phyloP scores from a whole-genome alignment of 179 eudicot species.

The Carnegiea gigantea region DNA sequence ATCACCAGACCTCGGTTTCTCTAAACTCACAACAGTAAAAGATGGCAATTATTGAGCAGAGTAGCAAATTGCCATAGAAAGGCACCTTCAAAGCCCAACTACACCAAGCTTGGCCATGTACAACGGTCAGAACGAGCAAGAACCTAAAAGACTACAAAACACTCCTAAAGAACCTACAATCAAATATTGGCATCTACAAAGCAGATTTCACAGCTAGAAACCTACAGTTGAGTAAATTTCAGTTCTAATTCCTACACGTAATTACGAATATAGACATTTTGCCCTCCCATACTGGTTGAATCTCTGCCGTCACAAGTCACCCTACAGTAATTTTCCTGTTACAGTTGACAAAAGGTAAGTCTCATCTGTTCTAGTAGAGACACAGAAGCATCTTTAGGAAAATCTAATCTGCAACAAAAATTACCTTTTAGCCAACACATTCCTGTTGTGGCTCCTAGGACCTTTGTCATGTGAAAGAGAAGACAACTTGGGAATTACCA shows the following conservation, averaged over 20 bases:
- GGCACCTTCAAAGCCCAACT: conserved; percentile 32
- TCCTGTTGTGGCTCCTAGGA: conserved; percentile 49
- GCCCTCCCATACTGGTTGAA: conserved; percentile 18
- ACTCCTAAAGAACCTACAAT: conserved; percentile 27
- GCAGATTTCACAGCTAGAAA: conserved; percentile 39
- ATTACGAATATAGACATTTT: conserved; percentile 41
- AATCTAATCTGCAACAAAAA: neutral
- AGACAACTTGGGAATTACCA: conserved; percentile 72
- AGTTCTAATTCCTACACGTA: conserved; percentile 28
- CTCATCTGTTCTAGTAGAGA: conserved; percentile 2
- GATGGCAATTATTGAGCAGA: conserved; percentile 16
- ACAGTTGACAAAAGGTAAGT: neutral
- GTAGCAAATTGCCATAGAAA: conserved; percentile 23
- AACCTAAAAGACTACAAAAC: conserved; percentile 18
- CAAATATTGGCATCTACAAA: conserved; percentile 34
- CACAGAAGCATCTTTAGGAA: neutral
- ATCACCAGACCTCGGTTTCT: neutral
- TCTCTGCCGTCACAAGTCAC: neutral
- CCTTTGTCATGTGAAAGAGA: conserved; percentile 67
- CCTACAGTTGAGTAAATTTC: conserved; percentile 25
- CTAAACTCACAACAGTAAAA: neutral
- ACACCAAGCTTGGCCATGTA: conserved; percentile 29
- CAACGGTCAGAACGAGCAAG: conserved; percentile 17
- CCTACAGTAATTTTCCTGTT: conserved; percentile 31
- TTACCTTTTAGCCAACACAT: conserved; percentile 47